Base-by-base conservation (phyloP, 2,329 filamentous ascomycete species). In the Aspergillaceae sp. region DNA sequence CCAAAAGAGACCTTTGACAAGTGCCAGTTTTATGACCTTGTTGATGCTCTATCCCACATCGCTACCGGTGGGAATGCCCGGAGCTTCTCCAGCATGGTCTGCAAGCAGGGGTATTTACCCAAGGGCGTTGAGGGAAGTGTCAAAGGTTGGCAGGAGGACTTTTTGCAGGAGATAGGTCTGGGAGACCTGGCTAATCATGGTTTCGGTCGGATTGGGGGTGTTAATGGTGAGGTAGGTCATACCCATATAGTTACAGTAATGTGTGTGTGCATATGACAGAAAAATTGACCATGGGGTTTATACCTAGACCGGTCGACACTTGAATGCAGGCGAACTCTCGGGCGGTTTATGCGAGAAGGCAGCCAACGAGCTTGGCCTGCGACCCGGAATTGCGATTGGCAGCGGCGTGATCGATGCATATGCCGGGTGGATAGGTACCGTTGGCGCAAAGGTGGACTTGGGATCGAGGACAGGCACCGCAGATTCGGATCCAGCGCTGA, bases 401-500 rank as follows among this genome's bases (percentile, higher is more conserved):
- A 92, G 87, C 61, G 89, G 89, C 67, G 90, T 96, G 55, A 96
- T 96, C 60, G 90, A 96, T 65, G 90, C 90, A 29, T 96, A 96
- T 58, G 90, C 90, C 50, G 90, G 90, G 52, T 96, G 90, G 90
- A 90, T 96, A 55, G 90, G 90, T 50, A 96, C 90, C 1, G 90
- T 96, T 10, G 90, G 90, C 46, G 90, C 90, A 47, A 94, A 94
- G 66, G 86, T 95, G 56, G 79, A 87, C 55, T 78, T 91, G 19
- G 26, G 27, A 2, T 6, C 10, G 19, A 26, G 76, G 35, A 71
- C 74, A 50, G 79, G 85, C 48, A 76, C 83, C 33, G 77, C 89
- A 32, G 82, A 84, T 62, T 74, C 78, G 49, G 76, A 76, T 32
- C 74, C 76, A 5, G 77, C 84, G 1, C 81, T 84, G 61, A 90